These are phyloP conservation scores for Hibiscus tridactylites DNA, from an alignment of 345 rosid genomes.

Conservation along the genomic window DNA sequence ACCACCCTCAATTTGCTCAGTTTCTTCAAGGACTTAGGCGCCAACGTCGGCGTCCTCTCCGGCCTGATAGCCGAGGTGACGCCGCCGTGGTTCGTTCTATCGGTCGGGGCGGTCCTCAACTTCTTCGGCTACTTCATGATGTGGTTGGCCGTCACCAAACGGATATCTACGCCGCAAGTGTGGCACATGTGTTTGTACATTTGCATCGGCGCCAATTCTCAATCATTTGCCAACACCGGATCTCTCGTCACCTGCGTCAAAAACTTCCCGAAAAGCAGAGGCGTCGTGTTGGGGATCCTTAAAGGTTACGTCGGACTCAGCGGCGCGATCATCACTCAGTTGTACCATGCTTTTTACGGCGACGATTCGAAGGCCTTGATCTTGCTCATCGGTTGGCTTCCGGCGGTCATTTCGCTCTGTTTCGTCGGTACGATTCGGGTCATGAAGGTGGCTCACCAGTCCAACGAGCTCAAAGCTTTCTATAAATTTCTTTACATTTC, in stretches of 20 bases:
- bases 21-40: constrained; percentile 58
- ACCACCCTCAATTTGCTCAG: constrained; percentile 49
- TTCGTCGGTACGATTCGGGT: constrained; percentile 36
- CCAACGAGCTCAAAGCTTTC: constrained; percentile 44
- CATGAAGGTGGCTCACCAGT: constrained; percentile 35
- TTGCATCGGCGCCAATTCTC: constrained; percentile 55
- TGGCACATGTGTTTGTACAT: constrained; percentile 71
- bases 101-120: constrained; percentile 43
- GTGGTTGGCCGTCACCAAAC: constrained; percentile 48
- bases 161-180: constrained; percentile 23
- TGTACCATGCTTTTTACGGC: constrained; percentile 41
- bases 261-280: constrained; percentile 58
- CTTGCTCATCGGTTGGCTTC: constrained; percentile 52
- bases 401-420: constrained; percentile 39
- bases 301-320: constrained; percentile 52
- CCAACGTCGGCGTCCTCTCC: constrained; percentile 45
- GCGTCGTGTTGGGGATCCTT: constrained; percentile 46
- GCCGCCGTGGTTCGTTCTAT: constrained; percentile 64
- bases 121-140: constrained; percentile 66
- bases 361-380: constrained; percentile 32
- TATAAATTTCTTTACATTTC: constrained; percentile 46
- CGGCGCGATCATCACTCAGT: constrained; percentile 50
- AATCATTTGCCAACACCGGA: constrained; percentile 54
- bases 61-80: constrained; percentile 59
- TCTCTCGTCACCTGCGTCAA: constrained; percentile 52